Base-by-base conservation (phyloP, 225 moss, liverwort and hornwort genomes). In the Straminergon stramineum region DNA sequence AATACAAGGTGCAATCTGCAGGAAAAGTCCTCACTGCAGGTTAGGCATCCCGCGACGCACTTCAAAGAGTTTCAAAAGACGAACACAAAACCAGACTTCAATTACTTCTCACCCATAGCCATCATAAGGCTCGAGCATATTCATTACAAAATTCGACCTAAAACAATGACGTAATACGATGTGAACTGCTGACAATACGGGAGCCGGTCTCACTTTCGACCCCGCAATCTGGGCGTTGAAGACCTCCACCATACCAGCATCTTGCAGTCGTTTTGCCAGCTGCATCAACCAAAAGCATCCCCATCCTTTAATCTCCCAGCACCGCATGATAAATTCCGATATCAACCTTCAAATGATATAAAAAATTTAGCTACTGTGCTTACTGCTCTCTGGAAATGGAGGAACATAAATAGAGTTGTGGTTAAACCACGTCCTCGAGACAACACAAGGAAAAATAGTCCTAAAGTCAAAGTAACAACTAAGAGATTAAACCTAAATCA, bases 261-360 rank as follows among this genome's bases (percentile, higher is more conserved):
- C 99, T 93, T 99, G 97, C 75, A 99, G 95, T 82, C 99, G 95
- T 94, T 99, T 99, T 55, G 97, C 93, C 83, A 99, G 94, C 99
- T 99, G 95, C 86, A 83, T 86, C 79, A 85, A 84, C 83, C 93
- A 87, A 86, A 85, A 88, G 15, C 63, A 75, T 28, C 56, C 85
- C n/a, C 69, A 84, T 67, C 61, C 48, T 64, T 85, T 53, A 86
- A 43, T 87, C 87, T 88, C 53, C 78, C 68, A 84, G 70, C 24
- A 87, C 27, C 57, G 12, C 81, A 87, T 43, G 20, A 79, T 62
- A 57, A 64, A 74, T 87, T 60, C 63, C 78, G 83, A 64, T 83
- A 37, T 60, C 70, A 86, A 41, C 69, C 37, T 91, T 69, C 76
- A 70, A 68, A 87, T 81, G 39, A 76, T 87, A 63, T 58, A 30